Evolutionary conservation across 768 basidiomycete species (phyloP).

Genomic region (Collybiopsis confluens): DNA sequence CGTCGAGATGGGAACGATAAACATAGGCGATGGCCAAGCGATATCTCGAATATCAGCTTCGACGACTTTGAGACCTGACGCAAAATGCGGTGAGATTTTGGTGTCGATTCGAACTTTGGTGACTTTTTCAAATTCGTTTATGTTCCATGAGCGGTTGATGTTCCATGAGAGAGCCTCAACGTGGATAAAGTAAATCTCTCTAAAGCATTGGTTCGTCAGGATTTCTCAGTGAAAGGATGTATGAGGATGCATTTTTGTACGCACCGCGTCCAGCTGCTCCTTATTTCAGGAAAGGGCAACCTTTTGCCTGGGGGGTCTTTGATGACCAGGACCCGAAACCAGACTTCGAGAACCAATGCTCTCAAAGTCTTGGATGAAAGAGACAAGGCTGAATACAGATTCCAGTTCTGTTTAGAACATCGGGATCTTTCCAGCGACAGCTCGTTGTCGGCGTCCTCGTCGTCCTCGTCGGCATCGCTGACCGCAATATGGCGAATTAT

Average conservation of each 20-base stretch:
- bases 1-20: background rate
- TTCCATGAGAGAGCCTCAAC: background rate
- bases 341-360: background rate
- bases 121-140: background rate
- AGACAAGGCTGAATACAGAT: background rate
- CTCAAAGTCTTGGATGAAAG: background rate
- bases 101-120: background rate
- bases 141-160: background rate
- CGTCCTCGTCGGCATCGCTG: too few relatives aligned
- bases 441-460: too few relatives aligned
- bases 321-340: background rate
- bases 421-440: background rate
- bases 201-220: too few relatives aligned
- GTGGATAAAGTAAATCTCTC: background rate
- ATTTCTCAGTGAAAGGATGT: too few relatives aligned
- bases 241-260: background rate
- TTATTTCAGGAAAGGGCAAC: background rate
- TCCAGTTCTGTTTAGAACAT: background rate
- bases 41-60: background rate
- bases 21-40: background rate
- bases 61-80: background rate
- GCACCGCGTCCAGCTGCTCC: background rate
- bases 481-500: background rate
- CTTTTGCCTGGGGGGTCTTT: background rate
- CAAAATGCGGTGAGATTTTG: background rate